phyloP scores from a whole-genome alignment of 306 rosid species.

The Prunus mira region DNA sequence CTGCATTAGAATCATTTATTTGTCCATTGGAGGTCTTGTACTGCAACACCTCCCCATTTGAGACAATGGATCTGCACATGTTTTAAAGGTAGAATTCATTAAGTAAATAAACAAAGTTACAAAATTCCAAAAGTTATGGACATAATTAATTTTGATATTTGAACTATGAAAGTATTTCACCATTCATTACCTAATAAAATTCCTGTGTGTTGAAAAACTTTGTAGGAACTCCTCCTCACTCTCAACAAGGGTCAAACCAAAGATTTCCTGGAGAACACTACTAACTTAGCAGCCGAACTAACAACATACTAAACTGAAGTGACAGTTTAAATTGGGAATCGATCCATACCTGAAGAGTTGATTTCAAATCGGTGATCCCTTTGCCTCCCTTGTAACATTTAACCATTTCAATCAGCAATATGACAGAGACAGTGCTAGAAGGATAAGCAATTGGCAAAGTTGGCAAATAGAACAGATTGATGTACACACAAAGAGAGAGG shows the following conservation, averaged over 20 bases:
- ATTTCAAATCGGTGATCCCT: constrained; percentile 79
- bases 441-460: background rate
- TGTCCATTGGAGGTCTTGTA: constrained; percentile 39
- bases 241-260: constrained; percentile 83
- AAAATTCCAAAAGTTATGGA: background rate
- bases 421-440: constrained; percentile 6
- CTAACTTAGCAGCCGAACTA: constrained; percentile 23
- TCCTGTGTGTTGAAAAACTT: constrained; percentile 44
- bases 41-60: constrained; percentile 58
- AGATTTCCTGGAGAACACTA: constrained; percentile 59
- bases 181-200: constrained; percentile 54
- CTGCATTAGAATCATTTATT: constrained; percentile 25
- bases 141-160: background rate
- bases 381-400: constrained; percentile 68
- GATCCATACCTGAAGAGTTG: constrained; percentile 68
- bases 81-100: constrained; percentile 10
- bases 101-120: background rate
- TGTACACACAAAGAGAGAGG: background rate
- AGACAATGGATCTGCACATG: constrained; percentile 50
- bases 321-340: background rate
- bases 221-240: constrained; percentile 73
- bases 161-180: background rate
- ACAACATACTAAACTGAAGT: background rate
- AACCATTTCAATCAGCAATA: constrained; percentile 21
- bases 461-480: background rate